A percentile compares a stretch with the other conserved stretches of the same genome.
phyloP scores from a whole-genome alignment of 495 filamentous ascomycete genomes.

The Lophium mytilinum region DNA sequence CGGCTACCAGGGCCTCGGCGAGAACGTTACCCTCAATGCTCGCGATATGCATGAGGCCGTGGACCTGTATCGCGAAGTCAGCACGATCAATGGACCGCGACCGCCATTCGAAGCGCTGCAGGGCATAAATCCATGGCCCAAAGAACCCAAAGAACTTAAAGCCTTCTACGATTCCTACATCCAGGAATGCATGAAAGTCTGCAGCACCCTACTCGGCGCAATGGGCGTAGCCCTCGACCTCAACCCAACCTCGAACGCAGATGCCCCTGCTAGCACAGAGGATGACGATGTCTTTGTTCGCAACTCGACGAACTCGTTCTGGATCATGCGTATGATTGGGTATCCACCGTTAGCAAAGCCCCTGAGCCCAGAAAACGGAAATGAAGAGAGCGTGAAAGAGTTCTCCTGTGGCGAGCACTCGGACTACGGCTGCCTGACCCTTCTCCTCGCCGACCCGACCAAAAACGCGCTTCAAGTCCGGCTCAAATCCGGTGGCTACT shows the following conservation, averaged over 20 bases:
- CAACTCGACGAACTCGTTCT: slow-evolving; percentile 21
- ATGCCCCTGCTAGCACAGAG: neutral
- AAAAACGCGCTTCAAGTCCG: slow-evolving; percentile 31
- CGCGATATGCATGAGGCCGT: slow-evolving; percentile 29
- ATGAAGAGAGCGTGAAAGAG: slow-evolving; percentile 3
- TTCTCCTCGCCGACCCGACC: slow-evolving; percentile 32
- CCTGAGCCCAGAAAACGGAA: neutral
- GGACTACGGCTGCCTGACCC: slow-evolving; percentile 38
- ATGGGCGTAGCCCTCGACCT: slow-evolving; percentile 27
- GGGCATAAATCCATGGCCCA: slow-evolving; percentile 30
- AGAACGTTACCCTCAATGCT: slow-evolving; percentile 25
- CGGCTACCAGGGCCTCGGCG: slow-evolving; percentile 30
- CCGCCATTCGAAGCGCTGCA: slow-evolving; percentile 15
- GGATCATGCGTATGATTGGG: slow-evolving; percentile 31
- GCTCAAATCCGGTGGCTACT: slow-evolving; percentile 27
- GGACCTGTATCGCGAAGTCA: slow-evolving; percentile 28
- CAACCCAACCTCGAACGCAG: neutral
- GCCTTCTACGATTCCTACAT: slow-evolving; percentile 24
- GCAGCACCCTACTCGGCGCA: slow-evolving; percentile 21
- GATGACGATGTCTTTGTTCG: slow-evolving; percentile 23
- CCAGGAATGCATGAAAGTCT: slow-evolving; percentile 12
- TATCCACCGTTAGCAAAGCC: slow-evolving; percentile 19
- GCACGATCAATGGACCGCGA: neutral
- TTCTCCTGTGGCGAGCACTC: slow-evolving; percentile 29
- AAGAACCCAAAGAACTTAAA: slow-evolving; percentile 15